A percentile compares a stretch with the other conserved stretches of the same genome.
These are phyloP conservation scores for Phialophora chinensis DNA, from an alignment of 2,329 filamentous ascomycete genomes.

Conservation along the genomic window DNA sequence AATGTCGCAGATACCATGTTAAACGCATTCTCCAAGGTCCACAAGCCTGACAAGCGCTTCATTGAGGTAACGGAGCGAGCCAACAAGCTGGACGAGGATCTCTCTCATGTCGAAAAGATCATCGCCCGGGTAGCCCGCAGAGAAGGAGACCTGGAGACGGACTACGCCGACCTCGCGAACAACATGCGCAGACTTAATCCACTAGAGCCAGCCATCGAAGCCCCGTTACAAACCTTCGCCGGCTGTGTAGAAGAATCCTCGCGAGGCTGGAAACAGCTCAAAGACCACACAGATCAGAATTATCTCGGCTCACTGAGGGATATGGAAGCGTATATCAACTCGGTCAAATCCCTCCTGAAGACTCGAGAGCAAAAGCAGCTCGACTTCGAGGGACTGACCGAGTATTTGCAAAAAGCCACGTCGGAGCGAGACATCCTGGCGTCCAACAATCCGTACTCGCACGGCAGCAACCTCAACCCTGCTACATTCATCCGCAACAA, in stretches of 20 bases:
- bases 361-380: conserved; percentile 96
- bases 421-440: conserved; percentile 81
- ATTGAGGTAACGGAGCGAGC: conserved; percentile 91
- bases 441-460: conserved; percentile 65
- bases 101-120: conserved; percentile 94
- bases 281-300: conserved; percentile 92
- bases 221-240: conserved; percentile 82
- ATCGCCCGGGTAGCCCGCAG: conserved; percentile 86
- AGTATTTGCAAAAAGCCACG: conserved; percentile 91
- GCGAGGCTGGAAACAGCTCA: conserved; percentile 76
- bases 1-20: conserved; percentile 95
- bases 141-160: conserved; percentile 83
- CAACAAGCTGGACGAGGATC: conserved; percentile 92
- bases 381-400: conserved; percentile 93
- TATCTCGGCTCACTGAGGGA: conserved; percentile 91
- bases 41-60: conserved; percentile 93
- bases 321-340: conserved; percentile 92
- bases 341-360: conserved; percentile 85
- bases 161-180: conserved; percentile 86
- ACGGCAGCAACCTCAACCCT: conserved; percentile 68
- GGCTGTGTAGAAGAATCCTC: conserved; percentile 84
- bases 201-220: conserved; percentile 85
- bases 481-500: conserved; percentile 89
- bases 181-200: conserved; percentile 94
- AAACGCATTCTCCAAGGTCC: conserved; percentile 94